Percentiles rank a stretch among this genome's conserved stretches.
phyloP scores from a whole-genome alignment of 2,329 filamentous ascomycete genomes.

The Talaromyces sp. region DNA sequence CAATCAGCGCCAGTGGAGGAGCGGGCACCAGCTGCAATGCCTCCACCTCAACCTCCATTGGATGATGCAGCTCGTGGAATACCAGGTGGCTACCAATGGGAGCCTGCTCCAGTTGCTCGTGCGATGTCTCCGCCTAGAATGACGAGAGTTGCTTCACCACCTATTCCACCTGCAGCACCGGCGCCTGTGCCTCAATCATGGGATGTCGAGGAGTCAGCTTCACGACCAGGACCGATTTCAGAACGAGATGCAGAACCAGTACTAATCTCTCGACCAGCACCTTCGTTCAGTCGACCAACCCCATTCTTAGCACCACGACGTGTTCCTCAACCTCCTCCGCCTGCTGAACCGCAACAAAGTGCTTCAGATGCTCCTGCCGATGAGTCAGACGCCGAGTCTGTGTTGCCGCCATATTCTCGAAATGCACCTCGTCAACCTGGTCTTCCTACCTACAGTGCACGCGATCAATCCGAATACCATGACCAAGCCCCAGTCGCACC shows the following conservation, averaged over 20 bases:
- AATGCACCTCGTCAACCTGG: constrained; percentile 48
- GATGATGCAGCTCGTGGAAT: background rate
- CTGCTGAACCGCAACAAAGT: background rate
- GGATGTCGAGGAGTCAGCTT: background rate
- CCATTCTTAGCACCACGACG: background rate
- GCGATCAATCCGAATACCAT: constrained; percentile 14
- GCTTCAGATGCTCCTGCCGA: background rate
- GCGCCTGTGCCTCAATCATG: background rate
- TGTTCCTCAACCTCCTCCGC: background rate
- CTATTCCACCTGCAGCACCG: background rate
- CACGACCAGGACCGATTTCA: background rate
- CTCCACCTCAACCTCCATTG: background rate
- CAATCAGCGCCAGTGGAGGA: background rate
- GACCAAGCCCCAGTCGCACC: constrained; percentile 48
- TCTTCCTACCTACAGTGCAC: constrained; percentile 50
- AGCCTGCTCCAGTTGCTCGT: background rate
- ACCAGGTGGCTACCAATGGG: constrained; percentile 10
- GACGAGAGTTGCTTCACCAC: background rate
- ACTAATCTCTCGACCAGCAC: background rate
- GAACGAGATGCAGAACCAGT: background rate
- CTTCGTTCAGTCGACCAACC: constrained; percentile 6
- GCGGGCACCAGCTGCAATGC: background rate
- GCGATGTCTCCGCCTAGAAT: background rate
- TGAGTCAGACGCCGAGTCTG: constrained; percentile 7
- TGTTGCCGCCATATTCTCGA: constrained; percentile 54